Base-by-base conservation (phyloP, 1,284 basidiomycete species). In the Boletellus deceptivus region DNA sequence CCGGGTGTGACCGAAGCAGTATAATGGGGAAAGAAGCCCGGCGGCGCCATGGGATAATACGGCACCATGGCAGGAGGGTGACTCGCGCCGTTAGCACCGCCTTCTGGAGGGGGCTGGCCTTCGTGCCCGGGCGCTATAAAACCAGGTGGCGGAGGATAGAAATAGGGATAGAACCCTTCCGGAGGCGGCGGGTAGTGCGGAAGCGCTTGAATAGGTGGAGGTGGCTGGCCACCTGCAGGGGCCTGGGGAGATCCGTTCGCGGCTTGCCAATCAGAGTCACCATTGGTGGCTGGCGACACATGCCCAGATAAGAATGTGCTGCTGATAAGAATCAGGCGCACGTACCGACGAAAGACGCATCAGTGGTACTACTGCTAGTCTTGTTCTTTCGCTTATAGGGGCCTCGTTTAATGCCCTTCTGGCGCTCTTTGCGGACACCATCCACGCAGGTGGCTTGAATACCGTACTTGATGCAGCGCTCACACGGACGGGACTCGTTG, bases 351-450 rank as follows among this genome's bases (percentile, higher is more conserved):
- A 56, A 59, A 38, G 59, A 50, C 11, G 53, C 54, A 45, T 50
- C 66, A 2, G 55, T 20, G 35, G 40, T 53, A n/a, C 16, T 62
- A 29, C 58, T 60, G 6, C 61, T 47, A 6, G 62, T 55, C 60
- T 85, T 84, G 59, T 75, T 77, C 71, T 89, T 89, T 56, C 86
- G 83, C 59, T 90, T 89, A 72, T 93, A 93, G 0, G 90, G 91
- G 0, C 90, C 90, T 31, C 90, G 83, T 68, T 93, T 93, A 68
- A 92, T 78, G 35, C 90, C 90, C 58, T 89, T 90, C 71, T 90
- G 90, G 54, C 90, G 75, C 66, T 91, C 90, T 66, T 93, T 93
- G 53, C 90, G 77, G 48, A 83, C 76, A 4, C 87, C 87, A 59
- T 93, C 89, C 18, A 82, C 65, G 63, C 90, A 93, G 0, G 75